phyloP scores from a whole-genome alignment of 2,329 filamentous ascomycete species.

The Trichophyton rubrum region DNA sequence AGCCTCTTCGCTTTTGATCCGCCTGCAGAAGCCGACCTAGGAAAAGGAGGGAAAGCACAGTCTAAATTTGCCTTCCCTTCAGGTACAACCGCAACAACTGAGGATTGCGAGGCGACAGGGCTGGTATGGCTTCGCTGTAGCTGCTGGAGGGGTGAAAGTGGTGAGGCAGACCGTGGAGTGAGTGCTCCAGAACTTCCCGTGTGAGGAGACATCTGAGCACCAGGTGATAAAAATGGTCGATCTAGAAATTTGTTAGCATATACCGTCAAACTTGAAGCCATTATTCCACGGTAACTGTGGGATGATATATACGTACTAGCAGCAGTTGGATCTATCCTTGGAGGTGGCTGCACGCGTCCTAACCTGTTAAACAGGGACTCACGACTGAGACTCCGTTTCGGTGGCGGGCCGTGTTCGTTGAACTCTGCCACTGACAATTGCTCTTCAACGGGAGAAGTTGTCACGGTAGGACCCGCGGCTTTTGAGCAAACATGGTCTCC shows the following conservation, averaged over 20 bases:
- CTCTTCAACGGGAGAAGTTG: not conserved
- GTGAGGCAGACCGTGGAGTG: conserved; percentile 51
- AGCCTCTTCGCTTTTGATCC: conserved; percentile 6
- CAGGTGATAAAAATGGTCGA: conserved; percentile 34
- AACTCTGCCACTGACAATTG: not conserved
- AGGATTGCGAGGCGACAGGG: conserved; percentile 32
- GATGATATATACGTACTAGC: conserved; percentile 40
- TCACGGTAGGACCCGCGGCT: not conserved
- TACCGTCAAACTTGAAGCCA: not conserved
- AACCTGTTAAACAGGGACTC: conserved; percentile 23
- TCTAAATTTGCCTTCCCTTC: conserved; percentile 34
- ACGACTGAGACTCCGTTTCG: conserved; percentile 4
- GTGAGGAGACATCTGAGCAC: conserved; percentile 43
- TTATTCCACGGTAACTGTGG: not conserved
- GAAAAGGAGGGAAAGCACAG: conserved; percentile 44
- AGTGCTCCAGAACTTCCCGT: conserved; percentile 13
- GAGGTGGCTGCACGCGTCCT: conserved; percentile 37
- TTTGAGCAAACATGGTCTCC: conserved; percentile 64
- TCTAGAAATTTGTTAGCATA: conserved; percentile 18
- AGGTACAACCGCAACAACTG: conserved; percentile 27
- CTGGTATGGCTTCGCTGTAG: conserved; percentile 28
- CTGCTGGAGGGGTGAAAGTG: conserved; percentile 39
- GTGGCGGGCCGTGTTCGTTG: conserved; percentile 5
- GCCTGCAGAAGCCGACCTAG: conserved; percentile 26
- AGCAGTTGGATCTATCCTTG: conserved; percentile 44